These are phyloP conservation scores for Yamadazyma atmosphaerica DNA, from an alignment of 1,139 yeast species.

Conservation along the genomic window DNA sequence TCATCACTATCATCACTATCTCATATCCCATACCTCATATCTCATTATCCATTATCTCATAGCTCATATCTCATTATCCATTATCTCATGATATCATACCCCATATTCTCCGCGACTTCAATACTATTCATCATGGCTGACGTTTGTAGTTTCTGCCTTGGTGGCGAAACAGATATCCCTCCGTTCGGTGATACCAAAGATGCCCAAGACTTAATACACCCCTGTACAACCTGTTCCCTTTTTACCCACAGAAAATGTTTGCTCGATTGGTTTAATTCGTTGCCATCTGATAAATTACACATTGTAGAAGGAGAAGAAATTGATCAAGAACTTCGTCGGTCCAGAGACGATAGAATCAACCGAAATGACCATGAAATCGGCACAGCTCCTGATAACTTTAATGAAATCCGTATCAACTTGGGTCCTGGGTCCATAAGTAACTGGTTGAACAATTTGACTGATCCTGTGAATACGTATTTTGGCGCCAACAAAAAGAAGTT, in stretches of 20 bases:
- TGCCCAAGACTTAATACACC: conserved; percentile 40
- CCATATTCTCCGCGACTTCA: too few relatives aligned
- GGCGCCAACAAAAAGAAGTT: too few relatives aligned
- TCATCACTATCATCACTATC: too few relatives aligned
- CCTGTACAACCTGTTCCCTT: conserved; percentile 42
- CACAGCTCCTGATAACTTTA: conserved; percentile 8
- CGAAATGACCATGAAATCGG: conserved; percentile 17
- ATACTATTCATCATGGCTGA: background rate
- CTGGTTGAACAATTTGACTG: too few relatives aligned
- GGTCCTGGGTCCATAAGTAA: conserved; percentile 19
- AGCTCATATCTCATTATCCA: too few relatives aligned
- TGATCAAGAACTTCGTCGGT: background rate
- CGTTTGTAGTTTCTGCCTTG: conserved; percentile 44
- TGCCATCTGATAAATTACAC: conserved; percentile 31
- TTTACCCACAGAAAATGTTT: conserved; percentile 42
- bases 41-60: too few relatives aligned
- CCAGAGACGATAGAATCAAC: conserved; percentile 1
- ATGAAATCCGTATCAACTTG: conserved; percentile 16
- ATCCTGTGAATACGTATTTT: too few relatives aligned
- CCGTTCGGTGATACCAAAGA: conserved; percentile 41
- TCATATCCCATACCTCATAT: too few relatives aligned
- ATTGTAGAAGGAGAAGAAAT: conserved; percentile 20
- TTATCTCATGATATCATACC: too few relatives aligned
- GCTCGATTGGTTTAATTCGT: conserved; percentile 44
- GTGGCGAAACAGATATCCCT: conserved; percentile 41